Conservation (phyloP, 208 protist genomes). For the Trichomonas tenax region DNA sequence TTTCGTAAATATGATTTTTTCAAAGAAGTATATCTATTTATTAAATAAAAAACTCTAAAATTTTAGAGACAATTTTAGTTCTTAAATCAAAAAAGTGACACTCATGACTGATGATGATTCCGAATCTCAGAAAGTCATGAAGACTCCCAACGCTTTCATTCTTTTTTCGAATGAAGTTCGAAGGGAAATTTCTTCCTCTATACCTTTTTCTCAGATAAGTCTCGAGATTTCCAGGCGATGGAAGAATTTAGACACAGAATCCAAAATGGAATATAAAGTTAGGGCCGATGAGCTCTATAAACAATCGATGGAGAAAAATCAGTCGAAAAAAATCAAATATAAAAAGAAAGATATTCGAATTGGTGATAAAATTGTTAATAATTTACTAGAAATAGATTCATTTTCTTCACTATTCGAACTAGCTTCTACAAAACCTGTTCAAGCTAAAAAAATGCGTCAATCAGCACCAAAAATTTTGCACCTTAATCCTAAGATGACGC, state of each 20-base stretch:
- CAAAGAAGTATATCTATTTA: no score
- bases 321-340: neutral
- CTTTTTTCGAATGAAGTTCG: neutral
- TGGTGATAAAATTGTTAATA: neutral
- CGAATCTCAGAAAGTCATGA: neutral
- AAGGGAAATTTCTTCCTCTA: neutral
- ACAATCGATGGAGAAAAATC: neutral
- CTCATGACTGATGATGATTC: neutral
- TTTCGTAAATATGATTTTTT: no score
- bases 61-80: no score
- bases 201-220: neutral
- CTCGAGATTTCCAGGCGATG: neutral
- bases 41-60: no score
- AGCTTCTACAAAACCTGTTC: neutral
- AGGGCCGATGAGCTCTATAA: neutral
- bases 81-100: neutral
- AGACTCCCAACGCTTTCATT: neutral
- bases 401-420: neutral
- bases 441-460: neutral
- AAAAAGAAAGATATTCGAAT: neutral
- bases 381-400: neutral
- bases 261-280: neutral
- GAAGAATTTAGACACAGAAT: neutral
- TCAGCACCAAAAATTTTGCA: neutral
- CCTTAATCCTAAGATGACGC: neutral